A percentile compares a stretch with the other conserved stretches of the same genome.
These are phyloP conservation scores for Ophiostoma quercus DNA, from an alignment of 2,329 filamentous ascomycete genomes.

Conservation along the genomic window DNA sequence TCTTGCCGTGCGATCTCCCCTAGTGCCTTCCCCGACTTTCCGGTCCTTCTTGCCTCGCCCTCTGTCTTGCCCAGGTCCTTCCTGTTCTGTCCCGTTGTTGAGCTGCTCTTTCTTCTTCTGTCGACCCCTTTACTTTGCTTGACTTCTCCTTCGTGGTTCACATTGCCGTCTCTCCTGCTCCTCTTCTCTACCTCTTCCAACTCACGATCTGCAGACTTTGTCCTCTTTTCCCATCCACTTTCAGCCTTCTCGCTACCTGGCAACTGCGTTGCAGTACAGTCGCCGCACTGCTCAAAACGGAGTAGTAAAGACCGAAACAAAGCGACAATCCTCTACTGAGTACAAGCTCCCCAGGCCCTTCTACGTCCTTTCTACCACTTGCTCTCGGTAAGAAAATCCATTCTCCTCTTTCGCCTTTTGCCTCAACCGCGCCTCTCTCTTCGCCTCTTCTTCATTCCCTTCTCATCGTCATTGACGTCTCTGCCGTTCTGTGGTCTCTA, in stretches of 20 bases:
- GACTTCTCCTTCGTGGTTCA: neutral
- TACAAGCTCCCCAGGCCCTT: neutral
- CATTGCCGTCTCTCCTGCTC: neutral
- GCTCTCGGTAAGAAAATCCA: constrained; percentile 14
- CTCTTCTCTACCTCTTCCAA: no score
- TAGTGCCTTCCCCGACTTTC: constrained; percentile 8
- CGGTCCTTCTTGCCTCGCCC: constrained; percentile 10
- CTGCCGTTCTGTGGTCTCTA: neutral
- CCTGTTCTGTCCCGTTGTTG: neutral
- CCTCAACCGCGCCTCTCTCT: neutral
- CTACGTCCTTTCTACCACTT: neutral
- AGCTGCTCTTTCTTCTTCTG: neutral
- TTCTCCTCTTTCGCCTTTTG: neutral
- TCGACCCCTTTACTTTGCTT: neutral
- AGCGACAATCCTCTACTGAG: neutral
- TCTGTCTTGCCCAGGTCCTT: constrained; percentile 4
- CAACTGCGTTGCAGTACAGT: constrained; percentile 16
- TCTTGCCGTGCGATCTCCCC: neutral
- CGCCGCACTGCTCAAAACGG: constrained; percentile 8
- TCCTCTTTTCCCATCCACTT: constrained; percentile 16
- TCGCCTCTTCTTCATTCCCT: neutral
- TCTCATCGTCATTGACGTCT: neutral
- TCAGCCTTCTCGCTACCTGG: constrained; percentile 20
- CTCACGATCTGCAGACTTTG: constrained; percentile 1
- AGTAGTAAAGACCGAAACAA: constrained; percentile 11